These are phyloP conservation scores for Sphaceloma murrayae DNA, from an alignment of 2,329 filamentous ascomycete species.

Conservation along the genomic window DNA sequence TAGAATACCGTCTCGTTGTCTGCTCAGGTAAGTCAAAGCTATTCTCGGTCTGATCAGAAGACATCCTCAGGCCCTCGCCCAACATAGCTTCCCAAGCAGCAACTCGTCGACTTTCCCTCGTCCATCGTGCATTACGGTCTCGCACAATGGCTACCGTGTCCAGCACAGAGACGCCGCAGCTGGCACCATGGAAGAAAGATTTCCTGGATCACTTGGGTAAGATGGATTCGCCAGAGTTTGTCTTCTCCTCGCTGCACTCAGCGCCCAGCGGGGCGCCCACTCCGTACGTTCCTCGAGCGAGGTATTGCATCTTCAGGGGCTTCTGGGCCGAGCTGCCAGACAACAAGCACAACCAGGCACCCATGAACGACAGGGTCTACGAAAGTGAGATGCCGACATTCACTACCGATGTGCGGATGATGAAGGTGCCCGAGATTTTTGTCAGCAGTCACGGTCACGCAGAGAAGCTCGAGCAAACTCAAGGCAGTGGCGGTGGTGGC, in stretches of 20 bases:
- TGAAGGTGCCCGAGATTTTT: constrained; percentile 66
- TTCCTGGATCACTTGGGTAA: constrained; percentile 43
- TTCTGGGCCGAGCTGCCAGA: constrained; percentile 66
- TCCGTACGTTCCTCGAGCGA: constrained; percentile 47
- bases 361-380: constrained; percentile 59
- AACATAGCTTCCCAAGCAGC: constrained; percentile 33
- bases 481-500: constrained; percentile 53
- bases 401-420: constrained; percentile 82
- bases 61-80: no score
- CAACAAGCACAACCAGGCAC: constrained; percentile 63
- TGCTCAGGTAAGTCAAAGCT: no score
- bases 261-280: constrained; percentile 34
- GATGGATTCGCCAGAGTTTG: constrained; percentile 42
- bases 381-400: constrained; percentile 72
- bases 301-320: constrained; percentile 77
- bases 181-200: constrained; percentile 44
- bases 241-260: constrained; percentile 41
- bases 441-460: constrained; percentile 41
- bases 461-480: constrained; percentile 33
- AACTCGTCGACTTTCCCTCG: constrained; percentile 32
- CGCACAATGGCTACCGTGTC: constrained; percentile 40
- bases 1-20: no score
- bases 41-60: no score
- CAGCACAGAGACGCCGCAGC: constrained; percentile 27
- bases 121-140: constrained; percentile 26